phyloP scores from a whole-genome alignment of 306 rosid species.

The Trichosanthes cucumerina region DNA sequence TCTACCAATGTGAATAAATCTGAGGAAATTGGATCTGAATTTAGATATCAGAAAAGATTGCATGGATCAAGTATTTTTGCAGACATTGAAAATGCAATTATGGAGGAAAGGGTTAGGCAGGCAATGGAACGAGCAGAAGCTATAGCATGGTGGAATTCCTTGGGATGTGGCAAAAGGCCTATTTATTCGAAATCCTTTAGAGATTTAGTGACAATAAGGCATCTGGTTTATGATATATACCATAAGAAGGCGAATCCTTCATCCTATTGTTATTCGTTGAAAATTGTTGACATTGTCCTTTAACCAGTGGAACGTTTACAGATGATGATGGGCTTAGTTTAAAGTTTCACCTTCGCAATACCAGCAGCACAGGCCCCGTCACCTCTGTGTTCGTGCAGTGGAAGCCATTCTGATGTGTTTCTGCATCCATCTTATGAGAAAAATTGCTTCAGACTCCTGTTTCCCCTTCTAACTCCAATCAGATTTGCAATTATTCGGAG shows the following conservation, averaged over 20 bases:
- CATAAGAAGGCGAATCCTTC: constrained; percentile 51
- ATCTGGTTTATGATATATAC: constrained; percentile 65
- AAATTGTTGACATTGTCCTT: constrained; percentile 67
- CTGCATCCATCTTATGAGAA: constrained; percentile 57
- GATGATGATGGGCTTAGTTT: constrained; percentile 62
- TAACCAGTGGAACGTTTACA: constrained; percentile 87
- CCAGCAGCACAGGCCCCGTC: constrained; percentile 89
- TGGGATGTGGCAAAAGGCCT: constrained; percentile 69
- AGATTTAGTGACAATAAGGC: constrained; percentile 63
- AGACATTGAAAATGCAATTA: constrained; percentile 67
- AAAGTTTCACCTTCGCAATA: constrained; percentile 91
- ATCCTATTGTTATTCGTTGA: constrained; percentile 66
- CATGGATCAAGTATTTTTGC: constrained; percentile 78
- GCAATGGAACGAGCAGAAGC: constrained; percentile 73
- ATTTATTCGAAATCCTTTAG: constrained; percentile 57
- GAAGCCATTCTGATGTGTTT: constrained; percentile 42
- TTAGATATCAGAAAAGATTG: constrained; percentile 34
- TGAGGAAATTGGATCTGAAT: constrained; percentile 49
- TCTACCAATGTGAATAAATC: constrained; percentile 30
- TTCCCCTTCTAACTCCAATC: constrained; percentile 67
- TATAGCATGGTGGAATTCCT: constrained; percentile 95
- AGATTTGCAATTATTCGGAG: constrained; percentile 94
- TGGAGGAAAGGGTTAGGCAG: constrained; percentile 72
- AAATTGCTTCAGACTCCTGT: constrained; percentile 47
- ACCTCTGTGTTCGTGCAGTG: constrained; percentile 86